Percentiles rank a stretch among this genome's conserved stretches.
Evolutionary conservation across 441 rosid species (phyloP).

Genomic region (Pelargonium fulgidum): DNA sequence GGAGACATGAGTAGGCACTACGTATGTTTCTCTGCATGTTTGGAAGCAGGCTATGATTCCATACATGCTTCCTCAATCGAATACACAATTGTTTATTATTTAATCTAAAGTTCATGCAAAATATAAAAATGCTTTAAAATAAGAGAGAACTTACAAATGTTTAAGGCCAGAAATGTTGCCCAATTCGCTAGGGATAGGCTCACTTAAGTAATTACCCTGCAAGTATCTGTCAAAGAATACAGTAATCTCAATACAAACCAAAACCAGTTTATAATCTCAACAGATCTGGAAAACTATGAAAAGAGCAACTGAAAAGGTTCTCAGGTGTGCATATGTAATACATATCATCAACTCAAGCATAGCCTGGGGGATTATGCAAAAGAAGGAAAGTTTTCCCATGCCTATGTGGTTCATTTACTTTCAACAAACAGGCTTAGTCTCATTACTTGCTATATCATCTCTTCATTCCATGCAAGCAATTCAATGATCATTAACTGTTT

Average conservation of each 20-base stretch:
- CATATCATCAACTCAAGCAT: too few species aligned
- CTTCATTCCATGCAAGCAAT: too few species aligned
- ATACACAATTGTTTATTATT: background rate
- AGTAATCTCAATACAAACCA: background rate
- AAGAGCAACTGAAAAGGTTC: background rate
- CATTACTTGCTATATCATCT: too few species aligned
- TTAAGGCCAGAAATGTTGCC: constrained; percentile 66
- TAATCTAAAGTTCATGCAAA: background rate
- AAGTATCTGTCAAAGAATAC: constrained; percentile 51
- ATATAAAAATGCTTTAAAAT: constrained; percentile 9
- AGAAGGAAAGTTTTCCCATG: too few species aligned
- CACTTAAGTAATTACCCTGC: constrained; percentile 88
- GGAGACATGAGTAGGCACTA: too few species aligned
- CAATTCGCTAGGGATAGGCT: constrained; percentile 66
- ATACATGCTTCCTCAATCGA: too few species aligned
- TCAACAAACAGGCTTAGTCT: too few species aligned
- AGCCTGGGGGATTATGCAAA: too few species aligned
- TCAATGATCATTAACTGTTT: too few species aligned
- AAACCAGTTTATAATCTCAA: background rate
- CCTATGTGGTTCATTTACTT: too few species aligned
- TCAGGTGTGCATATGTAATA: background rate
- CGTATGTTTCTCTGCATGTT: too few species aligned
- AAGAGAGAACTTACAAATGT: constrained; percentile 53
- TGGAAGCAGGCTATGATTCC: too few species aligned
- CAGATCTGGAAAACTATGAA: background rate